Evolutionary conservation across 1,284 basidiomycete species (phyloP).

Genomic region (Leucoagaricus sp.): DNA sequence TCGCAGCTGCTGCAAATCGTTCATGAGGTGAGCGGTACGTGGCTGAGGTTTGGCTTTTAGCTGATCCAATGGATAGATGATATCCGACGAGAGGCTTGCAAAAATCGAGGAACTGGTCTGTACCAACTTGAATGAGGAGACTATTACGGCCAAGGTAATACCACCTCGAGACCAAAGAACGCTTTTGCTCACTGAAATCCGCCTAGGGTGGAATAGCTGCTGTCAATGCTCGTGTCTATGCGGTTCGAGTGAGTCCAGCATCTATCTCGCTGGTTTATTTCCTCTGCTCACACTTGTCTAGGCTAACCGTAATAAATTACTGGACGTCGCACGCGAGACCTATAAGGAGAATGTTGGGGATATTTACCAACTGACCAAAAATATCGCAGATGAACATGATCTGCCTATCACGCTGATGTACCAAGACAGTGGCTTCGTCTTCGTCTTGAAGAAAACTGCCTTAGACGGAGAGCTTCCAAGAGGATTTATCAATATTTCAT

Average conservation of each 20-base stretch:
- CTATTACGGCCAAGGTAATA: slow-evolving; percentile 56
- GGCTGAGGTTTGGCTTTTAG: not conserved
- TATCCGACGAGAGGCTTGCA: slow-evolving; percentile 68
- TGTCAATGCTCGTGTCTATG: slow-evolving; percentile 79
- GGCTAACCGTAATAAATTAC: slow-evolving; percentile 78
- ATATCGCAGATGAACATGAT: slow-evolving; percentile 59
- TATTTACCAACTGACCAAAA: slow-evolving; percentile 67
- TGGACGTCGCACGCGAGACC: slow-evolving; percentile 92
- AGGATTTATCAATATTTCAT: slow-evolving; percentile 69
- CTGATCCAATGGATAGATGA: slow-evolving; percentile 49
- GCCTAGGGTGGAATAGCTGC: slow-evolving; percentile 65
- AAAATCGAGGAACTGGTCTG: slow-evolving; percentile 63
- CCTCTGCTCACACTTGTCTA: slow-evolving; percentile 25
- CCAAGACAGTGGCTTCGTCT: slow-evolving; percentile 72
- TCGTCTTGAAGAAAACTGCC: slow-evolving; percentile 67
- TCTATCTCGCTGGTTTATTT: not conserved
- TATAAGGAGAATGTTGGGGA: slow-evolving; percentile 90
- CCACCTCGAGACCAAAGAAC: slow-evolving; percentile 5
- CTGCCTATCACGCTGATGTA: slow-evolving; percentile 69
- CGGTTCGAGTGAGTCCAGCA: slow-evolving; percentile 59
- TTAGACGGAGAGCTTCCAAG: slow-evolving; percentile 63
- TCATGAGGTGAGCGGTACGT: slow-evolving; percentile 44
- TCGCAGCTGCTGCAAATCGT: slow-evolving; percentile 67
- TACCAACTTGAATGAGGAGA: slow-evolving; percentile 73
- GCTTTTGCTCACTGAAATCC: not conserved